Conservation (phyloP, 805 yeast genomes). For the Hanseniaspora nectarophila region DNA sequence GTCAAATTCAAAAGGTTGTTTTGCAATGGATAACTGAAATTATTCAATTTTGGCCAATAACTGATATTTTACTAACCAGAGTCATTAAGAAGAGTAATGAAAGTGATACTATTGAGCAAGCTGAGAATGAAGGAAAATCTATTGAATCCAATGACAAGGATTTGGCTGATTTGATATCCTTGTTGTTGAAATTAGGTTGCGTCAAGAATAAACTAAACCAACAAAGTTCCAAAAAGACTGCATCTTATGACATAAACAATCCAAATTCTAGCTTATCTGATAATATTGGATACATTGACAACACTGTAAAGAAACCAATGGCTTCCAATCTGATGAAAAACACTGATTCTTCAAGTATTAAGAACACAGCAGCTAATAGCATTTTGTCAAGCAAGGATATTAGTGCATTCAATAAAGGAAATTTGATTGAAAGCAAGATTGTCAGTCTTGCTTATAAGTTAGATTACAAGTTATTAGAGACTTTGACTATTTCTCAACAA, state of each 20-base stretch:
- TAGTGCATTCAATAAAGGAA: neutral
- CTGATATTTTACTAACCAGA: constrained; percentile 21
- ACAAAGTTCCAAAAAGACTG: neutral
- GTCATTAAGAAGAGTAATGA: neutral
- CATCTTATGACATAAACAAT: neutral
- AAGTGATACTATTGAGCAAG: neutral
- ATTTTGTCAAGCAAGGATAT: neutral
- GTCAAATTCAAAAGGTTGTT: constrained; percentile 66
- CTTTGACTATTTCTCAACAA: constrained; percentile 21
- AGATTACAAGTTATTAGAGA: constrained; percentile 44
- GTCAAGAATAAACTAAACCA: neutral
- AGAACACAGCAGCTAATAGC: neutral
- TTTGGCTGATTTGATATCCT: constrained; percentile 1
- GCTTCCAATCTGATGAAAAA: neutral
- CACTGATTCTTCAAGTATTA: neutral
- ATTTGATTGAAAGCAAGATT: neutral
- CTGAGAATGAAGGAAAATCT: neutral
- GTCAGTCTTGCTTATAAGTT: constrained; percentile 3
- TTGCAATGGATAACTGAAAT: constrained; percentile 72
- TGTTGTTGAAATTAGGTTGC: constrained; percentile 5
- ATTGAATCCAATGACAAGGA: constrained; percentile 10
- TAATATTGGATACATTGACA: constrained; percentile 8
- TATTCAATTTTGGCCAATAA: constrained; percentile 32
- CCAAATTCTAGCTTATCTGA: neutral
- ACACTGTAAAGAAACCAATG: neutral